phyloP scores from a whole-genome alignment of 768 basidiomycete genomes.

The Termitomyces sp. region DNA sequence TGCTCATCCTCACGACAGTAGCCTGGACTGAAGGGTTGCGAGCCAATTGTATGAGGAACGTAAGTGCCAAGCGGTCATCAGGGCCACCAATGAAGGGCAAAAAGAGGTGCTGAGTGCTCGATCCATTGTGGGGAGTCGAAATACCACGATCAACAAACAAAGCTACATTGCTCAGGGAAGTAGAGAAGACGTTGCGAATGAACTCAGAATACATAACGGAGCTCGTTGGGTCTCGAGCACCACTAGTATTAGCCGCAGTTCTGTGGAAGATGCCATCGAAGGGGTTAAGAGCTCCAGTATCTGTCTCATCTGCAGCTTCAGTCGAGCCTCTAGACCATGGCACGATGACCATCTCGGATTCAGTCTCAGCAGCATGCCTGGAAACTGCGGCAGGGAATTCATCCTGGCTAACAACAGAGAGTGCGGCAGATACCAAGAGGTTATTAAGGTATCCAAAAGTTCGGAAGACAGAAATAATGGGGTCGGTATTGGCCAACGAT shows the following conservation, averaged over 20 bases:
- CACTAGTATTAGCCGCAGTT: slow-evolving; percentile 19
- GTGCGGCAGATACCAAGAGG: slow-evolving; percentile 63
- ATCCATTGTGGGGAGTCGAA: slow-evolving; percentile 22
- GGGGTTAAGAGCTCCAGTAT: slow-evolving; percentile 47
- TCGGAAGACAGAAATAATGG: slow-evolving; percentile 69
- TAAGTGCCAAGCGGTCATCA: slow-evolving; percentile 85
- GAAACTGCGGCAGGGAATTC: slow-evolving; percentile 69
- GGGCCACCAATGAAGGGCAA: slow-evolving; percentile 93
- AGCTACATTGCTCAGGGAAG: slow-evolving; percentile 71
- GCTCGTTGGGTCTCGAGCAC: slow-evolving; percentile 47
- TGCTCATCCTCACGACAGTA: slow-evolving; percentile 65
- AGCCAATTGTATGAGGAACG: slow-evolving; percentile 78
- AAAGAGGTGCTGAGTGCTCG: slow-evolving; percentile 58
- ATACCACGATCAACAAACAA: slow-evolving; percentile 80
- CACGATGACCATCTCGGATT: slow-evolving; percentile 74
- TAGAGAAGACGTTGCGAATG: slow-evolving; percentile 77
- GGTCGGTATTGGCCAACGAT: slow-evolving; percentile 62
- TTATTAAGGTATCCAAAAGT: slow-evolving; percentile 75
- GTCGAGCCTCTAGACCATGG: slow-evolving; percentile 69
- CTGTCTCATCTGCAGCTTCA: slow-evolving; percentile 21
- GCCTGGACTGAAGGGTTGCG: slow-evolving; percentile 60
- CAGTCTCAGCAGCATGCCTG: slow-evolving; percentile 51
- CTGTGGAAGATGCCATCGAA: slow-evolving; percentile 78
- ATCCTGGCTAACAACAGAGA: slow-evolving; percentile 72
- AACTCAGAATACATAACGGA: slow-evolving; percentile 76